Conservation (phyloP, 2,329 filamentous ascomycete genomes). For the Daldinia eschscholtzii region DNA sequence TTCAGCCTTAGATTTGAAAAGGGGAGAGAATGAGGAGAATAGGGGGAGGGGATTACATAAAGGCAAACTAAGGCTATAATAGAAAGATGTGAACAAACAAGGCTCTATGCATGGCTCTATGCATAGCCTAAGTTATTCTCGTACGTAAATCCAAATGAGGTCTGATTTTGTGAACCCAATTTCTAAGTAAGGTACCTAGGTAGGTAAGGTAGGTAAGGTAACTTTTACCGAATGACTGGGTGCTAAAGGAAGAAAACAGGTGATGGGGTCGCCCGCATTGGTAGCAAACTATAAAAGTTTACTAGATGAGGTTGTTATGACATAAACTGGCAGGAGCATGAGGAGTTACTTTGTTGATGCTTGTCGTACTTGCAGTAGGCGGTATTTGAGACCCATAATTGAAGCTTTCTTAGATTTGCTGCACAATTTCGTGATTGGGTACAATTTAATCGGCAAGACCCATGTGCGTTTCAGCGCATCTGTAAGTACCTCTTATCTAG, state of each 20-base stretch:
- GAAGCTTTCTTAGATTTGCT: conserved; percentile 24
- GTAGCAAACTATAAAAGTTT: conserved; percentile 6
- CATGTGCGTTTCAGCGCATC: conserved; percentile 3
- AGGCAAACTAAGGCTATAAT: not conserved
- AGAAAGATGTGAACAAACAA: conserved; percentile 11
- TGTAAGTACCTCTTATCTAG: not conserved
- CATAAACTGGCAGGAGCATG: not conserved
- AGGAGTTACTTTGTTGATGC: not conserved
- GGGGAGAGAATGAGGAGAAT: not conserved
- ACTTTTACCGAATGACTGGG: not conserved
- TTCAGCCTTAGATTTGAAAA: not conserved
- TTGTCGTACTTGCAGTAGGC: not conserved
- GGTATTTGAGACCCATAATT: conserved; percentile 18
- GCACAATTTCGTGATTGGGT: conserved; percentile 24
- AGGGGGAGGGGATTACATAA: not conserved
- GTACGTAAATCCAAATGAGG: conserved; percentile 1
- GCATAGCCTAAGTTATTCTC: not conserved
- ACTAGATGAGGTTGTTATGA: conserved; percentile 3
- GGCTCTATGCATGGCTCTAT: not conserved
- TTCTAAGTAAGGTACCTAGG: no score
- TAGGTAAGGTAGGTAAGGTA: no score
- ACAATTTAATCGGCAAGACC: conserved; percentile 12
- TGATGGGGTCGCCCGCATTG: not conserved
- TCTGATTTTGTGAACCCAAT: not conserved
- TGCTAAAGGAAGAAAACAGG: not conserved